Percentiles rank a stretch among this genome's conserved stretches.
Evolutionary conservation across 768 basidiomycete species (phyloP).

Genomic region (Thelephora aurantiotincta): DNA sequence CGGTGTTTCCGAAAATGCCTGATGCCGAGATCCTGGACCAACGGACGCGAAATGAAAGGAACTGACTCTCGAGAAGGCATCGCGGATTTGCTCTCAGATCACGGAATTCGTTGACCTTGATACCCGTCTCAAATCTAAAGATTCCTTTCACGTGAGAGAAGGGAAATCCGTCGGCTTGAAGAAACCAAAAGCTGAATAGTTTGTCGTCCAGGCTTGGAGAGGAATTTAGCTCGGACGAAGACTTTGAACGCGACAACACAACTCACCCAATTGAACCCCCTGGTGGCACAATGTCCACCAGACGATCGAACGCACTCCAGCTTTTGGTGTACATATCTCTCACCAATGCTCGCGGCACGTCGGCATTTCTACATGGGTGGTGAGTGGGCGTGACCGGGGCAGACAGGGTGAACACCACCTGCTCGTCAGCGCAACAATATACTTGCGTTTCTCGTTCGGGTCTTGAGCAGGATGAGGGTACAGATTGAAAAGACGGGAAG

Average conservation of each 20-base stretch:
- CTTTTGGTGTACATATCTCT: conserved; percentile 89
- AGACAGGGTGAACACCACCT: conserved; percentile 26
- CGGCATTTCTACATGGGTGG: conserved; percentile 46
- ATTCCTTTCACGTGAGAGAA: conserved; percentile 74
- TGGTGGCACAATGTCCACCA: conserved; percentile 82
- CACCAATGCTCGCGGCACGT: conserved; percentile 71
- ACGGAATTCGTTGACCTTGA: conserved; percentile 80
- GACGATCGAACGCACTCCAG: conserved; percentile 83
- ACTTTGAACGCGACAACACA: conserved; percentile 2
- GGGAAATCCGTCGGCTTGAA: conserved; percentile 67
- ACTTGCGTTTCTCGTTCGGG: conserved; percentile 54
- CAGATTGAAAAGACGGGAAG: conserved; percentile 60
- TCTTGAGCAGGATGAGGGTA: conserved; percentile 78
- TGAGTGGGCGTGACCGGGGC: not conserved
- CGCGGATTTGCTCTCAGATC: conserved; percentile 83
- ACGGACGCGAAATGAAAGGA: conserved; percentile 69
- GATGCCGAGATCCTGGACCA: conserved; percentile 64
- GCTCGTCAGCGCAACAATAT: conserved; percentile 58
- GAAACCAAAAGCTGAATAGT: conserved; percentile 79
- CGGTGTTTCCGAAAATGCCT: conserved; percentile 41
- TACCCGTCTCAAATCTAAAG: conserved; percentile 76
- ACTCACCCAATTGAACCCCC: conserved; percentile 79
- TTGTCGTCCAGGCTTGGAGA: conserved; percentile 71
- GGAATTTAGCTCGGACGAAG: too few species aligned
- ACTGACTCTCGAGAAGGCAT: conserved; percentile 71